phyloP scores from a whole-genome alignment of 768 basidiomycete genomes.

The Leucosporidium creatinivorum region DNA sequence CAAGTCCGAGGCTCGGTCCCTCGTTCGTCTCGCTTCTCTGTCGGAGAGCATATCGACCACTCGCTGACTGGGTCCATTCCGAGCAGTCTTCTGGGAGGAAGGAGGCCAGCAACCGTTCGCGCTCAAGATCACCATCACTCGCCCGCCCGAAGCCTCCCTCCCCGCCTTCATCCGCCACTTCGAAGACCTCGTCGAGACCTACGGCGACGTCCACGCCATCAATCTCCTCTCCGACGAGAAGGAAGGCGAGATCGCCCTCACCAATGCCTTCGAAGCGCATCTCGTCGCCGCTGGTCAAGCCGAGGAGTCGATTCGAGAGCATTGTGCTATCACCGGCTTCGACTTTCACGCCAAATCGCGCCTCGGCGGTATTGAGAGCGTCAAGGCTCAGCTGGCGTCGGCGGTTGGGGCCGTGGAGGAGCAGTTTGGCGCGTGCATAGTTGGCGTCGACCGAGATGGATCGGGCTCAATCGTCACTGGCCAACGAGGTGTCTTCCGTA shows the following conservation, averaged over 20 bases:
- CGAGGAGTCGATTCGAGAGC: constrained; percentile 27
- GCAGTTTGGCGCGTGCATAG: constrained; percentile 32
- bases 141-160: constrained; percentile 82
- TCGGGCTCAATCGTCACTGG: constrained; percentile 57
- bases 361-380: constrained; percentile 73
- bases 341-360: constrained; percentile 86
- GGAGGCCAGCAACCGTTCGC: constrained; percentile 88
- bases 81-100: constrained; percentile 94
- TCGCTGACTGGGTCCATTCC: not conserved
- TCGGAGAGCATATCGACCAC: not conserved
- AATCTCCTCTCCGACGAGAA: constrained; percentile 59
- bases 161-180: constrained; percentile 96
- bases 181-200: constrained; percentile 73
- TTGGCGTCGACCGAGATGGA: constrained; percentile 43
- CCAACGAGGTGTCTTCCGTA: constrained; percentile 85
- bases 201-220: constrained; percentile 74
- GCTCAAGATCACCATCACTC: constrained; percentile 82
- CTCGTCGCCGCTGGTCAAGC: constrained; percentile 43
- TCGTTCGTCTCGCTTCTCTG: constrained; percentile 51
- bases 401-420: constrained; percentile 32
- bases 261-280: constrained; percentile 73
- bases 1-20: constrained; percentile 95
- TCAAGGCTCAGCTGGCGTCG: constrained; percentile 57
- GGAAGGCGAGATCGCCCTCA: constrained; percentile 82
- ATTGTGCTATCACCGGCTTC: constrained; percentile 60